Conservation (phyloP, 306 rosid species). For the Glycine soja region DNA sequence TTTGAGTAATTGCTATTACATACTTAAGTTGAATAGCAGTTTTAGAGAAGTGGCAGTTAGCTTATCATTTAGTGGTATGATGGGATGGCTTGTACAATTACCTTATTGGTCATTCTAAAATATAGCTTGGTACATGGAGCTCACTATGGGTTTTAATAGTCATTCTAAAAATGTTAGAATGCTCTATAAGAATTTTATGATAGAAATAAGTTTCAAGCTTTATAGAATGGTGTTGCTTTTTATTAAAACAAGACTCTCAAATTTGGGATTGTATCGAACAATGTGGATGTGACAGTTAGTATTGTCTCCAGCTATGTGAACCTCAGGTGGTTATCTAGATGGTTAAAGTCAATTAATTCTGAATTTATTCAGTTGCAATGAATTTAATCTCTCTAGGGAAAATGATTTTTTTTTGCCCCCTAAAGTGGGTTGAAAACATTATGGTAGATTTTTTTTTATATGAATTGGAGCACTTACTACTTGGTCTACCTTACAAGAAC, state of each 20-base stretch:
- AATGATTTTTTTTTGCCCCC: background rate
- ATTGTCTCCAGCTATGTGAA: background rate
- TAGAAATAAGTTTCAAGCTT: slow-evolving; percentile 11
- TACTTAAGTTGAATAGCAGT: too few relatives aligned
- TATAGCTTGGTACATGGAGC: background rate
- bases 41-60: slow-evolving; percentile 15
- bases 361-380: slow-evolving; percentile 19
- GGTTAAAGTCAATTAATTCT: slow-evolving; percentile 21
- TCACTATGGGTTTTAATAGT: slow-evolving; percentile 1
- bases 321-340: slow-evolving; percentile 1
- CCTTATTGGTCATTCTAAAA: slow-evolving; percentile 4
- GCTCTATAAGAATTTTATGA: slow-evolving; percentile 19
- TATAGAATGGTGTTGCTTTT: slow-evolving; percentile 14
- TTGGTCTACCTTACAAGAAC: background rate
- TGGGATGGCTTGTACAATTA: slow-evolving; percentile 16
- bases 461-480: background rate
- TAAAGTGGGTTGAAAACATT: slow-evolving; percentile 32
- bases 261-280: slow-evolving; percentile 15
- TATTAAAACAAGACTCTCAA: background rate
- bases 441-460: background rate
- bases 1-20: too few relatives aligned
- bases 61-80: slow-evolving; percentile 10
- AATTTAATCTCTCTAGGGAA: slow-evolving; percentile 28
- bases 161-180: slow-evolving; percentile 23
- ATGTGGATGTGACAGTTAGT: slow-evolving; percentile 38